Evolutionary conservation across 768 basidiomycete genomes (phyloP).

Genomic region (Xerocomellus intermedius): DNA sequence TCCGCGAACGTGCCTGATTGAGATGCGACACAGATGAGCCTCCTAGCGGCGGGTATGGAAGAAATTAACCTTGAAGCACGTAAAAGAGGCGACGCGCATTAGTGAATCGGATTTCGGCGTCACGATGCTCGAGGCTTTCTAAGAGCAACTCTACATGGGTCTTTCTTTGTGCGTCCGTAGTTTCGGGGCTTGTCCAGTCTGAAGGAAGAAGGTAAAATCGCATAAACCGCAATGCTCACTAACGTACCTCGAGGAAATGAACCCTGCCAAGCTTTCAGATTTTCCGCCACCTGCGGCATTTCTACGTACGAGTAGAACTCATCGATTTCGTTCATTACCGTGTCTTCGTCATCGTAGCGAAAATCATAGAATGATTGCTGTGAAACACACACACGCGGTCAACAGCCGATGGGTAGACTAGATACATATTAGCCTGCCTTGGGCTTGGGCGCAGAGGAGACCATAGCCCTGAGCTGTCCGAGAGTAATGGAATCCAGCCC

Average conservation of each 20-base stretch:
- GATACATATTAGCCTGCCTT: conserved; percentile 49
- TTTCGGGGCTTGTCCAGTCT: conserved; percentile 77
- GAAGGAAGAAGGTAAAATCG: not conserved
- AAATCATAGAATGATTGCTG: conserved; percentile 90
- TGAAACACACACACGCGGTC: conserved; percentile 20
- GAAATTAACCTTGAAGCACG: conserved; percentile 76
- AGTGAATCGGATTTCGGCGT: conserved; percentile 80
- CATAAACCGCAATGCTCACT: not conserved
- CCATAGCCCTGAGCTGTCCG: conserved; percentile 76
- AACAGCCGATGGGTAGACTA: conserved; percentile 12
- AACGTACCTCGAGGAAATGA: conserved; percentile 73
- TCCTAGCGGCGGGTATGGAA: not conserved
- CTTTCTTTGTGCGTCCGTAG: conserved; percentile 57
- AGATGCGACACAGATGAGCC: conserved; percentile 9
- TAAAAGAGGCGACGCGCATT: conserved; percentile 88
- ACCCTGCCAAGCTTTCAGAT: conserved; percentile 83
- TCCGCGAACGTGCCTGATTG: conserved; percentile 82
- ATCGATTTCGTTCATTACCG: conserved; percentile 92
- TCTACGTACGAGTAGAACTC: conserved; percentile 99
- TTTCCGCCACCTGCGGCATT: conserved; percentile 86
- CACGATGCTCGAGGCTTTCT: conserved; percentile 84
- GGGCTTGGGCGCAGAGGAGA: conserved; percentile 66
- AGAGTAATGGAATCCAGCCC: conserved; percentile 74
- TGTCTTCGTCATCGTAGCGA: conserved; percentile 95
- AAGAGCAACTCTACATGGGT: conserved; percentile 77